These are phyloP conservation scores for Aspergillus tamarii DNA, from an alignment of 2,329 filamentous ascomycete genomes.

Conservation along the genomic window DNA sequence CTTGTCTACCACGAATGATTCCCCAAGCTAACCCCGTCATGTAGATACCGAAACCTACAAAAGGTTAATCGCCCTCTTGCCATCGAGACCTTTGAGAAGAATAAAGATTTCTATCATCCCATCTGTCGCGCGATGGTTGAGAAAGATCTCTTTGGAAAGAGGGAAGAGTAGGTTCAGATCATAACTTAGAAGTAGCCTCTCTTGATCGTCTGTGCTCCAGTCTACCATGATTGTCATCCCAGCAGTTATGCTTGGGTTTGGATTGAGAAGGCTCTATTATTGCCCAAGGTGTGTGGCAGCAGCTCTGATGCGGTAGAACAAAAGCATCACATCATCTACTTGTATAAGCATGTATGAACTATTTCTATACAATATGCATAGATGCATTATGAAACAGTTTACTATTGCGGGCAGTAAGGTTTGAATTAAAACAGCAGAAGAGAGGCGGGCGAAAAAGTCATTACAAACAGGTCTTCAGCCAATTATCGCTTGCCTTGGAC, in stretches of 20 bases:
- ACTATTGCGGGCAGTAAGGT: background rate
- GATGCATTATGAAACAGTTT: background rate
- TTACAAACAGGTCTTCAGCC: background rate
- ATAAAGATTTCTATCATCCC: conserved; percentile 92
- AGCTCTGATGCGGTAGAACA: background rate
- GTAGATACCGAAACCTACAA: conserved; percentile 66
- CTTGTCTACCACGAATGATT: background rate
- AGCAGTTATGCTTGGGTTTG: background rate
- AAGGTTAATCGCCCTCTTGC: conserved; percentile 75
- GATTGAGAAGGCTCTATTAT: background rate
- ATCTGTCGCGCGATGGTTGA: conserved; percentile 85
- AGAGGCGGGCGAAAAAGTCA: background rate
- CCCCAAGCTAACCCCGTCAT: conserved; percentile 16
- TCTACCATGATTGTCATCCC: background rate
- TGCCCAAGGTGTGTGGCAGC: background rate
- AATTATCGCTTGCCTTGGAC: conserved; percentile 36
- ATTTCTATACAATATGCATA: background rate
- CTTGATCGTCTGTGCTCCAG: background rate
- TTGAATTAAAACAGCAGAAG: conserved; percentile 7
- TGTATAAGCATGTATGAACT: background rate
- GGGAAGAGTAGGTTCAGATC: conserved; percentile 20
- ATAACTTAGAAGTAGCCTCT: background rate
- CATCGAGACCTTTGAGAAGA: conserved; percentile 79
- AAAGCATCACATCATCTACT: background rate
- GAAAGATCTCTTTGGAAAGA: conserved; percentile 70